phyloP scores from a whole-genome alignment of 1,284 basidiomycete genomes.

The Pterulicium gracile region DNA sequence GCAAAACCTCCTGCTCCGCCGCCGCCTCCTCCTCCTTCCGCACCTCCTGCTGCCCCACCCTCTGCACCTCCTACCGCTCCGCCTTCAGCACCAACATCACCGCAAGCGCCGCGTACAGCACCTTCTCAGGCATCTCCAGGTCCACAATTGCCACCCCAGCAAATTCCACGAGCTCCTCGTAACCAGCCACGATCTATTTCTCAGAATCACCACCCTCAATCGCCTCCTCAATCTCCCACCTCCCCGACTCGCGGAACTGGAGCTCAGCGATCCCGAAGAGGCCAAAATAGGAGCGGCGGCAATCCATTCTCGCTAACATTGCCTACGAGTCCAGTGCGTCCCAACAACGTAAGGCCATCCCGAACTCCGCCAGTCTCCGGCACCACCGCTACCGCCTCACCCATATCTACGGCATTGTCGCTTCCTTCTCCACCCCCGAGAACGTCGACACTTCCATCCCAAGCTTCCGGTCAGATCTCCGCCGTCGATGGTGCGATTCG shows the following conservation, averaged over 20 bases:
- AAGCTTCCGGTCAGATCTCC: conserved; percentile 3
- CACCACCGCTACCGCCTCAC: no score
- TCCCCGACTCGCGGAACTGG: no score
- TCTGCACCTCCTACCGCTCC: conserved; percentile 1
- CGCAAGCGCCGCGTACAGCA: no score
- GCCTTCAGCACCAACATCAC: neutral
- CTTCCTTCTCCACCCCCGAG: neutral
- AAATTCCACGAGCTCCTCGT: no score
- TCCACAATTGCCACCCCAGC: no score
- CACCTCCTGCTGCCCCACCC: neutral
- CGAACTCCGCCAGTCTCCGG: neutral
- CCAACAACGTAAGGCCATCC: neutral
- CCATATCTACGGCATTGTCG: no score
- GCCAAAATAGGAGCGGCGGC: no score
- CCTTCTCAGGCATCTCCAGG: no score
- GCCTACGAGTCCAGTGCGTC: no score
- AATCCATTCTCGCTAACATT: no score
- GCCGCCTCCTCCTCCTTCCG: neutral
- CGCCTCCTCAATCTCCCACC: neutral
- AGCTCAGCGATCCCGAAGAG: no score
- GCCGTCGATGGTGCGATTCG: conserved; percentile 1
- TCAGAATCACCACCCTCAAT: neutral
- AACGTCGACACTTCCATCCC: neutral
- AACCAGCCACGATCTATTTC: no score
- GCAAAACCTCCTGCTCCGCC: conserved; percentile 2